Base-by-base conservation (phyloP, 2,329 filamentous ascomycete species). In the Claviceps humidiphila region DNA sequence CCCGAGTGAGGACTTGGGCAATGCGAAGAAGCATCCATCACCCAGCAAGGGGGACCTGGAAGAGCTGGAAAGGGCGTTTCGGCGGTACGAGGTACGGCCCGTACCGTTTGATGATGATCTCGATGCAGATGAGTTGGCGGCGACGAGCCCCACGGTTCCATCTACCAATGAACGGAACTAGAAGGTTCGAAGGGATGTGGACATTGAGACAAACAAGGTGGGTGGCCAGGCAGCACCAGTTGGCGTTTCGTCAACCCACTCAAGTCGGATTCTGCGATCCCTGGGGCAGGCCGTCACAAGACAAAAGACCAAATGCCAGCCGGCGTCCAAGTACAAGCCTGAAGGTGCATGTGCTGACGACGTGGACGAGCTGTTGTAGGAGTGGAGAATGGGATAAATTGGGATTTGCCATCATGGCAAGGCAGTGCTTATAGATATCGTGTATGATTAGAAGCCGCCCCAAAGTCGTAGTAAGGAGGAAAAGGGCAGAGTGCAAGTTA, bases 1-100 rank as follows among this genome's bases (percentile, higher is more conserved):
- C 14, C 51, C 13, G 40, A 37, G 7, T 49, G 43, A 20, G 39
- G 50, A 51, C 13, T 30, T 7, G 42, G 58, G 60, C 45, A 55
- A 56, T 42, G 58, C 62, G 16, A 74, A 74, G 61, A 74, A 73
- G 52, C 71, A 74, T 41, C 71, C 71, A 5, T 73, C 71, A 2
- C 71, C 71, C 2, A 71, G 66, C 60, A 72, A 72, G 53, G 60
- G 63, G 34, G 66, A 64, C 9, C 58, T 74, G 22, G 64, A 71
- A 48, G 59, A 65, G n/a, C 59, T 73, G 24, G 66, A 68, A 48
- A 53, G 55, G 37, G 66, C 65, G 1, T 64, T 73, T 17, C 63
- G 61, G 50, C 59, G 61, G 20, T 70, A 69, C 49, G 57, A 58
- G 9, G 54, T 56, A 24, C 52, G 62, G 4, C 58, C 58, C 34